Percentiles rank a stretch among this genome's conserved stretches.
These are phyloP conservation scores for Butyriboletus loyo DNA, from an alignment of 768 basidiomycete genomes.

Conservation along the genomic window DNA sequence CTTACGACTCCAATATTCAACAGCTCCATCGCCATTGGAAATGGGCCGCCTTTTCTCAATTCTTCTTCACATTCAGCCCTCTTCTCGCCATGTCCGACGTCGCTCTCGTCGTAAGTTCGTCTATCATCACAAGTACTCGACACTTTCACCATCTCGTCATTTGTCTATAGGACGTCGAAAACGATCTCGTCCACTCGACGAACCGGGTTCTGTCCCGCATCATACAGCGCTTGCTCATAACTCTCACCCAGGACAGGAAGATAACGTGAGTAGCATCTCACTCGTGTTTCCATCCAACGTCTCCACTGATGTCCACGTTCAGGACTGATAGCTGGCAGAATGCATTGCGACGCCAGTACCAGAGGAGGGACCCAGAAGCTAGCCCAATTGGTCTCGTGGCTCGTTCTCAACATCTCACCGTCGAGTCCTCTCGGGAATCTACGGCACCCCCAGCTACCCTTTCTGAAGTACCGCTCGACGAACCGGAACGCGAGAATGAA, in stretches of 20 bases:
- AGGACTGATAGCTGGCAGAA: constrained; percentile 81
- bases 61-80: constrained; percentile 79
- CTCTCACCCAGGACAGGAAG: constrained; percentile 78
- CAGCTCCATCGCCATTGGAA: constrained; percentile 79
- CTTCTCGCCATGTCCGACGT: constrained; percentile 73
- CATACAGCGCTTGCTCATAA: constrained; percentile 70
- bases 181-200: constrained; percentile 63
- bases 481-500: constrained; percentile 13
- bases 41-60: constrained; percentile 91
- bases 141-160: constrained; percentile 9
- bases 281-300: constrained; percentile 16
- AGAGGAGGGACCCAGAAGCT: constrained; percentile 63
- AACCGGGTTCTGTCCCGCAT: constrained; percentile 63
- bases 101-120: constrained; percentile 52
- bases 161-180: constrained; percentile 65
- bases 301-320: constrained; percentile 12
- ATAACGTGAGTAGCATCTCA: constrained; percentile 52
- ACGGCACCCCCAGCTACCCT: constrained; percentile 18
- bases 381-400: constrained; percentile 65
- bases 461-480: constrained; percentile 8
- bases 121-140: neutral
- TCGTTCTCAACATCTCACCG: constrained; percentile 19
- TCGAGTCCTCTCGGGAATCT: constrained; percentile 32
- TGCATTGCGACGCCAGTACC: constrained; percentile 71
- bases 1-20: constrained; percentile 40